Conservation (phyloP, 345 rosid species). For the Syzygium aqueum region DNA sequence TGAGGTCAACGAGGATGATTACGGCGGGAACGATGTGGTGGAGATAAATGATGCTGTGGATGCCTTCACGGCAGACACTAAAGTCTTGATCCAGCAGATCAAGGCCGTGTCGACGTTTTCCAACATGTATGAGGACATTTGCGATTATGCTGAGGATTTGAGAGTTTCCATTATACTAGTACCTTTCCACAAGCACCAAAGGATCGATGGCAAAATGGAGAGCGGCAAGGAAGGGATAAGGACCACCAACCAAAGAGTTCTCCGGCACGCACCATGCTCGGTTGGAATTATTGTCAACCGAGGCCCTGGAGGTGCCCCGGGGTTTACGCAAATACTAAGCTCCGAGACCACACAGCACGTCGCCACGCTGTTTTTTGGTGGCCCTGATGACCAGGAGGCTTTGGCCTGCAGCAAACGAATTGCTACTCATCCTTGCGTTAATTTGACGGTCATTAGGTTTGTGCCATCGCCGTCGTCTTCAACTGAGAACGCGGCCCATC, state of each 20-base stretch:
- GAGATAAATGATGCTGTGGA: conserved; percentile 55
- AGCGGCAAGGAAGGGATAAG: conserved; percentile 51
- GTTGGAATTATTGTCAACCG: conserved; percentile 64
- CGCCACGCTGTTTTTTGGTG: conserved; percentile 71
- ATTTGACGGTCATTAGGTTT: conserved; percentile 58
- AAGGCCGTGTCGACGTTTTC: conserved; percentile 51
- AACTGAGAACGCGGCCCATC: conserved; percentile 22
- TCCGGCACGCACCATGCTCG: conserved; percentile 72
- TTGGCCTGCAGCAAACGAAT: conserved; percentile 59
- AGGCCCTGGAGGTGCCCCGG: conserved; percentile 61
- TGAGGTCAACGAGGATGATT: conserved; percentile 42
- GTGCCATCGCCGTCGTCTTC: background rate
- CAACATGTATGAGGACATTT: conserved; percentile 60
- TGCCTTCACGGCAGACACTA: conserved; percentile 35
- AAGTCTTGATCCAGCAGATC: conserved; percentile 34
- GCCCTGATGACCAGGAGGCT: conserved; percentile 91
- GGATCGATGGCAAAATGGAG: conserved; percentile 65
- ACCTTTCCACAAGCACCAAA: conserved; percentile 86
- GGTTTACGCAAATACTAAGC: conserved; percentile 31
- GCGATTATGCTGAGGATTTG: conserved; percentile 55
- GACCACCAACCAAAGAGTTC: conserved; percentile 56
- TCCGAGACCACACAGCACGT: conserved; percentile 41
- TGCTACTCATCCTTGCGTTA: conserved; percentile 28
- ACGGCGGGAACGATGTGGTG: conserved; percentile 65
- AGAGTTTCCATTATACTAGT: conserved; percentile 59